Conservation (phyloP, 1,139 yeast species). For the Kodamaea suecica region DNA sequence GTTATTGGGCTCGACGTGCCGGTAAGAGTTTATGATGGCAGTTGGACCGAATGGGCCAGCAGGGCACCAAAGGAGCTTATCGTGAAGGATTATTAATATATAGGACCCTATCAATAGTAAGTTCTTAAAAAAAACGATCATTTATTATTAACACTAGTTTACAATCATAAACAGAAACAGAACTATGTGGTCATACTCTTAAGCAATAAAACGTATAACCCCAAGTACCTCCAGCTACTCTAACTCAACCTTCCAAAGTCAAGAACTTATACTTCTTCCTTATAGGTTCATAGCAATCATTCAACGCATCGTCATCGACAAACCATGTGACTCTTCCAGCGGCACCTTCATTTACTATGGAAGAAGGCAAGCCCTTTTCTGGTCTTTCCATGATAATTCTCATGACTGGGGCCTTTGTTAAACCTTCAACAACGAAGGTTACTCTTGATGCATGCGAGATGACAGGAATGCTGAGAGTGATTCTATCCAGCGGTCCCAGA, state of each 20-base stretch:
- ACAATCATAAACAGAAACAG: neutral
- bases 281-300: slow-evolving; percentile 70
- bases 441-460: slow-evolving; percentile 92
- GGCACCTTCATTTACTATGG: slow-evolving; percentile 92
- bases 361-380: slow-evolving; percentile 91
- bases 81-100: slow-evolving; percentile 17
- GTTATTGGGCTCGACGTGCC: slow-evolving; percentile 61
- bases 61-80: slow-evolving; percentile 39
- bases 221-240: slow-evolving; percentile 1
- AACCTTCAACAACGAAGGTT: slow-evolving; percentile 92
- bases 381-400: slow-evolving; percentile 95
- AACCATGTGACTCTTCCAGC: slow-evolving; percentile 98
- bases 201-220: neutral
- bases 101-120: too few species aligned
- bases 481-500: slow-evolving; percentile 80
- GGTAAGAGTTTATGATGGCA: slow-evolving; percentile 83
- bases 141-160: slow-evolving; percentile 1
- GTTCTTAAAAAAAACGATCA: too few species aligned
- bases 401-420: slow-evolving; percentile 91
- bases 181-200: too few species aligned
- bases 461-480: slow-evolving; percentile 91
- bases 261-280: slow-evolving; percentile 71
- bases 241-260: slow-evolving; percentile 30
- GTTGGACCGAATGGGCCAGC: slow-evolving; percentile 78
- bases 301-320: slow-evolving; percentile 92